Conservation (phyloP, 2,329 filamentous ascomycete genomes). For the Nigrograna mackinnonii region DNA sequence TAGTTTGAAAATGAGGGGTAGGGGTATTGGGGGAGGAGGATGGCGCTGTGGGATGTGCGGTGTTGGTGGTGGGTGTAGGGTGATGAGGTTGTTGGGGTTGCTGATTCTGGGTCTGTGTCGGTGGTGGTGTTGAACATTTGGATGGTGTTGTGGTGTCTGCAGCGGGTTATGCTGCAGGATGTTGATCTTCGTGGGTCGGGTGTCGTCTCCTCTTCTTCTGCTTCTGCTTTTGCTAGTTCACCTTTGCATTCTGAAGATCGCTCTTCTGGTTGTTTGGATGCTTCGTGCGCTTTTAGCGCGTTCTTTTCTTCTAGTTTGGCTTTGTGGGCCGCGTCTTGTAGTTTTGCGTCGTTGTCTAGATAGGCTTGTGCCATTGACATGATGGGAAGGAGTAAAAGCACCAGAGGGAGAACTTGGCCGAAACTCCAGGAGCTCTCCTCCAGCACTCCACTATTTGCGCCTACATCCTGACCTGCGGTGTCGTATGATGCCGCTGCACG, state of each 20-base stretch:
- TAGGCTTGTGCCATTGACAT: constrained; percentile 27
- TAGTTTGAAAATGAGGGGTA: constrained; percentile 12
- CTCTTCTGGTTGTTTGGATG: neutral
- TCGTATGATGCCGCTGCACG: constrained; percentile 12
- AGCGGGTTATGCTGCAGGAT: constrained; percentile 10
- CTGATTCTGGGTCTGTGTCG: neutral
- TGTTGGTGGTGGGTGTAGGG: neutral
- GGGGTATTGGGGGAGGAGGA: constrained; percentile 12
- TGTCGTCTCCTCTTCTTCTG: neutral
- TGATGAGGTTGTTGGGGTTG: neutral
- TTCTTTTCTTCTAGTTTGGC: neutral
- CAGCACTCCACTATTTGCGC: constrained; percentile 11
- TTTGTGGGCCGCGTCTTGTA: constrained; percentile 5
- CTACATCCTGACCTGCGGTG: constrained; percentile 9
- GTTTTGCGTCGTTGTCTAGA: constrained; percentile 25
- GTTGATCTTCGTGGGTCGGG: constrained; percentile 7
- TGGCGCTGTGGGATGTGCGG: neutral
- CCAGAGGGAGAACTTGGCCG: constrained; percentile 27
- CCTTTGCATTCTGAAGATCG: constrained; percentile 1
- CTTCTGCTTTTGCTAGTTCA: neutral
- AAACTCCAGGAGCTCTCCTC: constrained; percentile 27
- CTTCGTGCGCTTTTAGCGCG: neutral
- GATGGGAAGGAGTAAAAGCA: constrained; percentile 23
- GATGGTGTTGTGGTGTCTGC: constrained; percentile 13
- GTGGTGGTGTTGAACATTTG: too few relatives aligned